These are phyloP conservation scores for Monosporascus ibericus DNA, from an alignment of 2,329 filamentous ascomycete genomes.

Conservation along the genomic window DNA sequence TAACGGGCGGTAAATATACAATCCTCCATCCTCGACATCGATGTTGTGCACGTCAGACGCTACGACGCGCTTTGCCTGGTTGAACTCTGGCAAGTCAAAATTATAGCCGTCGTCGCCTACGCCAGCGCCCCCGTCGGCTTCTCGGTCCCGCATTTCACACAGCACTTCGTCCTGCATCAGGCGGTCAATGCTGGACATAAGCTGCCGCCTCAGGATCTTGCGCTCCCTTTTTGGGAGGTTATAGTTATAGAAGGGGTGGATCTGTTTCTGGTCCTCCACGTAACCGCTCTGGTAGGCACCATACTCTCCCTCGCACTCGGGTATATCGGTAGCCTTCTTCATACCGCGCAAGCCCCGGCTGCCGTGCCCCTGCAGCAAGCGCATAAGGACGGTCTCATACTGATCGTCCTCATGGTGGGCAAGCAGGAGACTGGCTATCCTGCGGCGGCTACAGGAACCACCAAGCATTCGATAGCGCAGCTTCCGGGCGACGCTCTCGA, in stretches of 20 bases:
- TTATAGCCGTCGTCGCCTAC: slow-evolving; percentile 13
- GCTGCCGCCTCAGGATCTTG: slow-evolving; percentile 15
- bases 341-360: slow-evolving; percentile 72
- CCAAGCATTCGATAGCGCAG: slow-evolving; percentile 71
- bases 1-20: slow-evolving; percentile 63
- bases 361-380: slow-evolving; percentile 61
- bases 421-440: slow-evolving; percentile 59
- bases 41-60: slow-evolving; percentile 15
- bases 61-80: slow-evolving; percentile 6
- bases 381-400: slow-evolving; percentile 81
- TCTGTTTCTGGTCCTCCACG: slow-evolving; percentile 36
- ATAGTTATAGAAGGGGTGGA: slow-evolving; percentile 32
- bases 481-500: slow-evolving; percentile 72
- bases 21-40: slow-evolving; percentile 56
- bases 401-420: slow-evolving; percentile 90
- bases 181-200: slow-evolving; percentile 17
- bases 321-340: slow-evolving; percentile 59
- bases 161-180: slow-evolving; percentile 12
- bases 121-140: slow-evolving; percentile 1
- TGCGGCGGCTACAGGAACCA: slow-evolving; percentile 42
- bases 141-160: background rate
- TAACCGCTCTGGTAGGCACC: slow-evolving; percentile 63
- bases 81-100: slow-evolving; percentile 11
- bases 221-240: slow-evolving; percentile 17
- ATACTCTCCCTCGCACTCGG: slow-evolving; percentile 73